These are phyloP conservation scores for Penicillium bialowiezense DNA, from an alignment of 495 filamentous ascomycete genomes.

Conservation along the genomic window DNA sequence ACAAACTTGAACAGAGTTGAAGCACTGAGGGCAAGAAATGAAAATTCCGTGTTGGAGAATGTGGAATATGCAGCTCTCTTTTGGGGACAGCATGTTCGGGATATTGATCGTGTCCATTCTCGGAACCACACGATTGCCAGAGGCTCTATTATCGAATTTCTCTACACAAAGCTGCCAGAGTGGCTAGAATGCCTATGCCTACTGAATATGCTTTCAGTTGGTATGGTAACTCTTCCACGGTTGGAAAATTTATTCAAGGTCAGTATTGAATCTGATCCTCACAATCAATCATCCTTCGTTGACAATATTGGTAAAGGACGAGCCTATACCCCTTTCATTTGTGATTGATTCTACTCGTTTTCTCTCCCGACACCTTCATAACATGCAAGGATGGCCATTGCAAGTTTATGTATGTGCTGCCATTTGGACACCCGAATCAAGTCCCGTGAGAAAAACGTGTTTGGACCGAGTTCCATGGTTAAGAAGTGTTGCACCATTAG, in stretches of 20 bases:
- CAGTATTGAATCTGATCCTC: too few relatives aligned
- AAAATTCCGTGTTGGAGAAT: constrained; percentile 8
- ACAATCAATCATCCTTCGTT: too few relatives aligned
- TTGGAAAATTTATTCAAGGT: too few relatives aligned
- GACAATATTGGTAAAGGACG: too few relatives aligned
- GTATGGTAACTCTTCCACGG: too few relatives aligned
- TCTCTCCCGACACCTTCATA: constrained; percentile 19
- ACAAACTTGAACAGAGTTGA: not conserved
- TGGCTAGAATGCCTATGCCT: constrained; percentile 29
- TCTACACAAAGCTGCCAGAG: constrained; percentile 19
- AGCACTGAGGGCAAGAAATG: not conserved
- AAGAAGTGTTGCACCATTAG: not conserved
- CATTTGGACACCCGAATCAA: constrained; percentile 15
- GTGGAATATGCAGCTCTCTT: constrained; percentile 18
- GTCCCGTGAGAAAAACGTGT: constrained; percentile 13
- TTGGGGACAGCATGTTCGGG: constrained; percentile 15
- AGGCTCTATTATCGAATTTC: constrained; percentile 6
- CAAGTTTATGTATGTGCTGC: constrained; percentile 19
- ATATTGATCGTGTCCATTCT: not conserved
- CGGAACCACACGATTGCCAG: not conserved
- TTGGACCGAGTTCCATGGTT: constrained; percentile 5
- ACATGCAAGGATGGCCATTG: constrained; percentile 12
- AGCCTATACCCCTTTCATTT: constrained; percentile 7
- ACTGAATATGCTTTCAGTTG: constrained; percentile 13
- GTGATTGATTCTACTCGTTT: constrained; percentile 23